Evolutionary conservation across 192 early-diverging fungal genomes (phyloP).

Genomic region (Gigaspora rosea): DNA sequence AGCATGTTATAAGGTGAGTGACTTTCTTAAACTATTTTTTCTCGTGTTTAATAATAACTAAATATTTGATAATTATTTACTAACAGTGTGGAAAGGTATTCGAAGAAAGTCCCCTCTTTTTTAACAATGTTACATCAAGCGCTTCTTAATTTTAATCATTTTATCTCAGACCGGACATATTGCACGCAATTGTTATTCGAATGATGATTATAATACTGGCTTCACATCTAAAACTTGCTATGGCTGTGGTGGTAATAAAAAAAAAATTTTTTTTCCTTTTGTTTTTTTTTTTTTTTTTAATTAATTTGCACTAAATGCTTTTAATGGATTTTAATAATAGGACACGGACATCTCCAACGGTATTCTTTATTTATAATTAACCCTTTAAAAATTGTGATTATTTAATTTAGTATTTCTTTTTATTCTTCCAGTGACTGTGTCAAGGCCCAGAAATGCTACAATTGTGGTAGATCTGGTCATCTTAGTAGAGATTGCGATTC

Average conservation of each 20-base stretch:
- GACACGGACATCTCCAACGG: conserved; percentile 2
- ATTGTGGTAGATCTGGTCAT: background rate
- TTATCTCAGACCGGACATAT: background rate
- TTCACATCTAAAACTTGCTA: background rate
- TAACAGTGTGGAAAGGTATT: too few species aligned
- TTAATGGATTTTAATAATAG: background rate
- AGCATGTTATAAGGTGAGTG: background rate
- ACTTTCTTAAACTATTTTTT: background rate
- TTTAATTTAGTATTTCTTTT: background rate
- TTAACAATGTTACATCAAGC: background rate
- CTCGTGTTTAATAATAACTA: background rate
- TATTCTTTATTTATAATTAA: background rate
- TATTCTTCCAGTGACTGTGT: background rate
- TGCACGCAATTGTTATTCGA: background rate
- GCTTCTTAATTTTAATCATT: background rate
- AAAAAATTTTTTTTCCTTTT: background rate
- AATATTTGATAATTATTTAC: background rate
- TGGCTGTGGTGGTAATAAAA: conserved; percentile 6
- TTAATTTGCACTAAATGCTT: background rate
- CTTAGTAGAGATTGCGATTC: background rate
- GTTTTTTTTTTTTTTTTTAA: background rate
- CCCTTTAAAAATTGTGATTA: background rate
- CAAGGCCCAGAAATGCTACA: conserved; percentile 11
- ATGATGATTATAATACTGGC: background rate
- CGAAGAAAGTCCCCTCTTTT: background rate